A percentile compares a stretch with the other conserved stretches of the same genome.
phyloP scores from a whole-genome alignment of 139 green algal genomes.

The Pseudopediastrum boryanum region DNA sequence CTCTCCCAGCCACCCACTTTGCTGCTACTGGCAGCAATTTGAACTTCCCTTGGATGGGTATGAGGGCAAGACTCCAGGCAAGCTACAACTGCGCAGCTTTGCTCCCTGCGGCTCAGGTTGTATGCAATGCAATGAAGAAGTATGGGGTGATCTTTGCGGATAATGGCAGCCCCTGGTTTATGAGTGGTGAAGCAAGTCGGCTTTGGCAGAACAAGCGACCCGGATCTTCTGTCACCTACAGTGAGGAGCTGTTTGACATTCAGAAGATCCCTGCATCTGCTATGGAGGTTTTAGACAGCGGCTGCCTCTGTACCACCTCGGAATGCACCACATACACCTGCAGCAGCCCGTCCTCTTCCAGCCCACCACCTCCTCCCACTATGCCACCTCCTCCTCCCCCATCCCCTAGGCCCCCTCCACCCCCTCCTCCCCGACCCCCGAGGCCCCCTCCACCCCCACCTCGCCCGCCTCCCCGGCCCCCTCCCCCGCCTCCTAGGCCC shows the following conservation, averaged over 20 bases:
- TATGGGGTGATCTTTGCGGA: constrained; percentile 50
- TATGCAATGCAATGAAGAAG: constrained; percentile 41
- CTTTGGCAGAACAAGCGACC: neutral
- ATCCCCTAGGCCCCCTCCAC: too few species aligned
- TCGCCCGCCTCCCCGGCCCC: too few species aligned
- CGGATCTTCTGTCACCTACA: neutral
- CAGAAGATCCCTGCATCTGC: neutral
- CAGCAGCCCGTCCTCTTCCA: too few species aligned
- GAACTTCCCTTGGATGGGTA: constrained; percentile 46
- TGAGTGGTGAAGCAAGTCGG: constrained; percentile 11
- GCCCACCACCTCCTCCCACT: too few species aligned
- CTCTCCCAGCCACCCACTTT: constrained; percentile 35
- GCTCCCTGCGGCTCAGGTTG: neutral
- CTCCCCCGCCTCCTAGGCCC: too few species aligned
- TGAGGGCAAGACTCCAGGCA: constrained; percentile 33
- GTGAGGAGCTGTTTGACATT: neutral
- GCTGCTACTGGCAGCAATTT: constrained; percentile 2
- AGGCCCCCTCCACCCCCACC: too few species aligned
- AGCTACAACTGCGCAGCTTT: constrained; percentile 22
- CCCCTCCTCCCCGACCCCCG: too few species aligned
- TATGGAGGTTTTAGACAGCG: neutral
- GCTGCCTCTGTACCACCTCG: constrained; percentile 29
- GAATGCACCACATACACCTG: too few species aligned
- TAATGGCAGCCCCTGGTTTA: constrained; percentile 43
- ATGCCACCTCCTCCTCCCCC: too few species aligned